These are phyloP conservation scores for Arthroderma uncinatum DNA, from an alignment of 2,329 filamentous ascomycete species.

Conservation along the genomic window DNA sequence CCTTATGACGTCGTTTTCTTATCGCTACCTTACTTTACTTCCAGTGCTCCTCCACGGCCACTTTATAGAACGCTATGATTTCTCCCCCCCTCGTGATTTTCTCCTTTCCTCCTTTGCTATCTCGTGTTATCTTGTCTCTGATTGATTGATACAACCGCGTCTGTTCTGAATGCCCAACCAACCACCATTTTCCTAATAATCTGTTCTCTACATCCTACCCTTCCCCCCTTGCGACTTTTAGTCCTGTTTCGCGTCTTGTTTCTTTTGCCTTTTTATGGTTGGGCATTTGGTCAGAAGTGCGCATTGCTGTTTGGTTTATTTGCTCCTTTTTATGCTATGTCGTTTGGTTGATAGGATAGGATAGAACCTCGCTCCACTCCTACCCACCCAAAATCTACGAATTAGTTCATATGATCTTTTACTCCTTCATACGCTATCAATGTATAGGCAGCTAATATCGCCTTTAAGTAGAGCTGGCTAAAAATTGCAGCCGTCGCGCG, in stretches of 20 bases:
- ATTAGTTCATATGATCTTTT: not conserved
- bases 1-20: not conserved
- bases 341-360: not conserved
- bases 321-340: not conserved
- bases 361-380: not conserved
- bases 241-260: constrained; percentile 8
- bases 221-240: constrained; percentile 13
- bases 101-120: constrained; percentile 5
- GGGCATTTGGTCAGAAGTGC: constrained; percentile 36
- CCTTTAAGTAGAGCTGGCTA: too few relatives aligned
- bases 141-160: constrained; percentile 40
- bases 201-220: constrained; percentile 14
- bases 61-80: constrained; percentile 3
- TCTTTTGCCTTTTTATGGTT: constrained; percentile 18
- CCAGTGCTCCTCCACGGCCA: not conserved
- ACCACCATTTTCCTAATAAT: constrained; percentile 15
- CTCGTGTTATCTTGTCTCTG: constrained; percentile 13
- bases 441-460: too few relatives aligned
- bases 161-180: constrained; percentile 29
- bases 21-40: not conserved
- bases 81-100: not conserved
- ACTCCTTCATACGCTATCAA: too few relatives aligned
- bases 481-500: too few relatives aligned
- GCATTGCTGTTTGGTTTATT: constrained; percentile 25
- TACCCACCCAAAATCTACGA: not conserved